These are phyloP conservation scores for Acidiella bohemica DNA, from an alignment of 495 filamentous ascomycete species.

Conservation along the genomic window DNA sequence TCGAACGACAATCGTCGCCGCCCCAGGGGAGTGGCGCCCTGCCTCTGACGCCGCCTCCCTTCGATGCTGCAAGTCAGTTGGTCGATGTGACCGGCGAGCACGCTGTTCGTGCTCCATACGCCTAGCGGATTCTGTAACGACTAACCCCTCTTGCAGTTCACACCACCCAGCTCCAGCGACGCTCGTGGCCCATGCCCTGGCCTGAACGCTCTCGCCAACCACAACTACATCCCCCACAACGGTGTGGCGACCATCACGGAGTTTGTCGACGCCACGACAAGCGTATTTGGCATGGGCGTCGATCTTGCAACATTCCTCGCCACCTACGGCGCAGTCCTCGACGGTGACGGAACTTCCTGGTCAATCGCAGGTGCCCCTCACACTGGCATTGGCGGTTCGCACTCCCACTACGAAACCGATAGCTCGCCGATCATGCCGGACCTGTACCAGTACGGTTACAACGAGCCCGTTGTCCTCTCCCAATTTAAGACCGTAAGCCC, in stretches of 20 bases:
- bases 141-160: slow-evolving; percentile 8
- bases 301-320: slow-evolving; percentile 40
- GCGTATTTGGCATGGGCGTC: slow-evolving; percentile 19
- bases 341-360: slow-evolving; percentile 30
- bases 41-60: slow-evolving; percentile 23
- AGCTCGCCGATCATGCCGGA: slow-evolving; percentile 42
- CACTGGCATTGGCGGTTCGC: slow-evolving; percentile 38
- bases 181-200: slow-evolving; percentile 25
- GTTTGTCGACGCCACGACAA: slow-evolving; percentile 27
- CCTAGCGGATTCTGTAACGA: neutral
- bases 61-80: slow-evolving; percentile 24
- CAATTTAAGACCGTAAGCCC: slow-evolving; percentile 27
- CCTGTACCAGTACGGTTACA: slow-evolving; percentile 29
- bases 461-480: slow-evolving; percentile 31
- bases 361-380: slow-evolving; percentile 28
- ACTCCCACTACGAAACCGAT: slow-evolving; percentile 46
- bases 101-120: neutral
- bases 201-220: slow-evolving; percentile 40
- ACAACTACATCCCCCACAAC: slow-evolving; percentile 39
- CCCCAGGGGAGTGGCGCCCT: slow-evolving; percentile 15
- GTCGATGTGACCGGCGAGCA: slow-evolving; percentile 22
- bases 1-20: slow-evolving; percentile 1
- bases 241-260: slow-evolving; percentile 32
- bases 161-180: slow-evolving; percentile 21
- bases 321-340: slow-evolving; percentile 38